Evolutionary conservation across 495 filamentous ascomycete genomes (phyloP).

Genomic region (Parathielavia hyrcaniae): DNA sequence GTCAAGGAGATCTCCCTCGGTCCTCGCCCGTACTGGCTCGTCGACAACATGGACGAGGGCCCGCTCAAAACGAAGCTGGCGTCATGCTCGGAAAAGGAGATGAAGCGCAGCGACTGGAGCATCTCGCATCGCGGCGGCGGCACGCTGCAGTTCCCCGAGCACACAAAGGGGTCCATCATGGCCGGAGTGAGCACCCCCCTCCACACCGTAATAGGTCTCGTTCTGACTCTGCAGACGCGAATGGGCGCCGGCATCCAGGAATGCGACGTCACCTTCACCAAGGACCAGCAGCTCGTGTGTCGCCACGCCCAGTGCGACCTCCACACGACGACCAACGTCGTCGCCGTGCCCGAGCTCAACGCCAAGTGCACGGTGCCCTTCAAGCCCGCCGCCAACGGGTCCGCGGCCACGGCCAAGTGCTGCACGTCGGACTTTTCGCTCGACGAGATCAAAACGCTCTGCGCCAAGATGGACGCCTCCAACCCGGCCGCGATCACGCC

Average conservation of each 20-base stretch:
- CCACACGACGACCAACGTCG: constrained; percentile 59
- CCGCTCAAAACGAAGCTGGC: constrained; percentile 51
- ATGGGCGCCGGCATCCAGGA: constrained; percentile 61
- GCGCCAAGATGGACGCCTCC: constrained; percentile 57
- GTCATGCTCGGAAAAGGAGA: constrained; percentile 44
- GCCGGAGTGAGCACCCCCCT: constrained; percentile 36
- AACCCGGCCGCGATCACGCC: constrained; percentile 49
- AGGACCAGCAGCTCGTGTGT: constrained; percentile 55
- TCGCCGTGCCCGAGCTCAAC: constrained; percentile 48
- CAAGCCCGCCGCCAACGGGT: constrained; percentile 39
- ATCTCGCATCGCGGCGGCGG: constrained; percentile 55
- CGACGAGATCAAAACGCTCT: constrained; percentile 53
- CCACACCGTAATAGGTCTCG: background rate
- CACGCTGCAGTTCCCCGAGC: constrained; percentile 56
- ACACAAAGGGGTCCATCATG: constrained; percentile 46
- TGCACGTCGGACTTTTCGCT: constrained; percentile 60
- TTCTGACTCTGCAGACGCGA: constrained; percentile 30
- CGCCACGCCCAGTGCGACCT: constrained; percentile 59
- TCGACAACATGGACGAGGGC: constrained; percentile 53
- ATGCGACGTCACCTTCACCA: constrained; percentile 59
- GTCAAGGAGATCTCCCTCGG: constrained; percentile 46
- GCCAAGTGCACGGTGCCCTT: constrained; percentile 58
- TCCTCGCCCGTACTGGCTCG: constrained; percentile 52
- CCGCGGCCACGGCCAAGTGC: constrained; percentile 47
- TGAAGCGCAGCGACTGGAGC: constrained; percentile 41